Conservation (phyloP, 441 rosid genomes). For the Pelargonium cotyledonis region DNA sequence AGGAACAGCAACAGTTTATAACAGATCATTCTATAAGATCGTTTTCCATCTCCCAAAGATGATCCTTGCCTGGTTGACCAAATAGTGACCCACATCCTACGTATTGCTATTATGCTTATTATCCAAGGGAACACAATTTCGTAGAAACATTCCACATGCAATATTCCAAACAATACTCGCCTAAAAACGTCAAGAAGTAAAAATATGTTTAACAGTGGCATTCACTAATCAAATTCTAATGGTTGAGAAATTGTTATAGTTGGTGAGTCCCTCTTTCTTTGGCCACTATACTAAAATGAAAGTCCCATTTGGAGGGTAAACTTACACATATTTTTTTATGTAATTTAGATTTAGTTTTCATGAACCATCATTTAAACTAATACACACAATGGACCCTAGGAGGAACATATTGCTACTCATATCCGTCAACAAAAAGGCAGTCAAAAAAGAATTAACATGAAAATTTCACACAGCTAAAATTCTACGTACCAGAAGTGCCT, state of each 20-base stretch:
- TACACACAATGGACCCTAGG: neutral
- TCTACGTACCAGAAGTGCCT: constrained; percentile 56
- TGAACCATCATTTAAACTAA: neutral
- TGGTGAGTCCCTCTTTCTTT: neutral
- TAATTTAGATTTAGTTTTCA: too few species aligned
- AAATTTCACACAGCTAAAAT: neutral
- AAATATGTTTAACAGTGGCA: too few species aligned
- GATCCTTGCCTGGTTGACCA: neutral
- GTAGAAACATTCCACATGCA: neutral
- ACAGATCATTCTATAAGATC: neutral
- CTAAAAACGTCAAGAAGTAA: neutral
- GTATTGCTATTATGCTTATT: neutral
- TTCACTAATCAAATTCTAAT: neutral
- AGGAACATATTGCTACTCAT: neutral
- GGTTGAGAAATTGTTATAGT: neutral
- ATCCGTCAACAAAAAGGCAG: neutral
- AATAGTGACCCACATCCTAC: neutral
- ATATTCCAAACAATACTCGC: neutral
- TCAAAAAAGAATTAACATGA: neutral
- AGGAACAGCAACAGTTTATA: too few species aligned
- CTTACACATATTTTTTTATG: too few species aligned
- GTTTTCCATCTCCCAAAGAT: neutral
- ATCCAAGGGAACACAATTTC: neutral
- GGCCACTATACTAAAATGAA: neutral
- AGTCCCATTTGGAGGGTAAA: too few species aligned